Evolutionary conservation across 108 stramenopile species (phyloP), one percentile per base, ranked within the genome.

Genomic region (Ochromonas danica): DNA sequence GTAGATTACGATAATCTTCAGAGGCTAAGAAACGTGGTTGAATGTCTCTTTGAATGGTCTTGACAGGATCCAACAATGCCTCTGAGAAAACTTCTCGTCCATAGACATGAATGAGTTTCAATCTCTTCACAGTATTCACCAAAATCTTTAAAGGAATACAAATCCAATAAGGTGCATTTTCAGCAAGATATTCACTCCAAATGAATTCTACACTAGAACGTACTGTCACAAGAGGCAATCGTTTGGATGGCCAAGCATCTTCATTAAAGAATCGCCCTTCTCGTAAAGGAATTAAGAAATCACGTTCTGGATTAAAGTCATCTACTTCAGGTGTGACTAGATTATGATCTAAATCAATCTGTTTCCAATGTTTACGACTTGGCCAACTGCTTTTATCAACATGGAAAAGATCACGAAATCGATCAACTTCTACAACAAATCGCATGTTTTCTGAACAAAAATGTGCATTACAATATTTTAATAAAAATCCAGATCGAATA

Each of bases 381-480:
- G n/a, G n/a, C n/a, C n/a, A n/a, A n/a, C n/a, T n/a, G n/a, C n/a
- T n/a, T n/a, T n/a, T n/a, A n/a, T n/a, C n/a, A n/a, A n/a, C n/a
- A n/a, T n/a, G n/a, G 25, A 67, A 67, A 67, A 14, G 35, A 67
- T 67, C 63, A 6, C 63, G 17, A 67, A 67, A 67, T 36, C 31
- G 17, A 25, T 67, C 63, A 28, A 67, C 63, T 36, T 28, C 63
- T 6, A 67, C 31, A 10, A 67, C 35, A 36, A 67, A 67, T 6
- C 27, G 63, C 17, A 67, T 67, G 25, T 67, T 67, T 36, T 67
- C 63, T 28, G 27, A 28, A 36, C 33, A 67, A 67, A 31, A 67
- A 35, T 67, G 17, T 25, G 3, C 31, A 14, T 67, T 33, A 36
- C 63, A 67, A 67, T 31, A 36, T 31, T 22, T 33, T 36, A 67